Evolutionary conservation across 2,329 filamentous ascomycete species (phyloP), one percentile per base, ranked within the genome.

Genomic region (Coleophoma eucalyptorum): DNA sequence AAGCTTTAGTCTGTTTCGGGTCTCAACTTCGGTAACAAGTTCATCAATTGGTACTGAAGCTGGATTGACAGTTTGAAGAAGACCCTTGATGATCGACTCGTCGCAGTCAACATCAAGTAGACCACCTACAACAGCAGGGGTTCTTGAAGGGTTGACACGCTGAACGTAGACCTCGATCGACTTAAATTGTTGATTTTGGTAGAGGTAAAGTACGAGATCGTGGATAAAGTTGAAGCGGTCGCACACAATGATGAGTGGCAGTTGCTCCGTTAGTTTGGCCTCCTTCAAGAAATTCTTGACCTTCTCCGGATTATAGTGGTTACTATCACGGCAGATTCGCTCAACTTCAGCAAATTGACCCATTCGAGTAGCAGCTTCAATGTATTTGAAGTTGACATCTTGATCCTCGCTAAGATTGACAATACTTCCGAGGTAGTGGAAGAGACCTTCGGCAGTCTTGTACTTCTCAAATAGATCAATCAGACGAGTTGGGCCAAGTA

Each of bases 241-340:
- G 73, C 95, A 99, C 52, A 99, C 91, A 62, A 97, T 97, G 72
- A 99, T 99, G 49, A 99, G 77, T 41, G 94, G 94, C 41, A 99
- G 80, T 73, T 97, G 93, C 70, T 99, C 94, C 2, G 87, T 85
- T 42, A 99, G 78, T 59, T 86, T 88, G 49, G 94, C 93, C 69
- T 99, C 95, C 76, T 99, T 99, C 55, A 99, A 77, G 82, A 97
- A 99, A 76, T 99, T 99, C 80, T 97, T 97, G 51, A 97, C 90
- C 78, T 96, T 96, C 71, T 97, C 91, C 0, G 91, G 81, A 69
- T 97, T 93, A 73, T 91, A 93, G 65, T 81, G 80, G 68, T 88
- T 51, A 59, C 54, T 95, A 69, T 99, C 94, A 55, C 95, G 86
- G 75, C 93, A 97, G 64, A 99, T 93, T 49, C 94, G 89, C 78